A percentile compares a stretch with the other conserved stretches of the same genome.
Conservation (phyloP, 164 flowering plant genomes). For the Vitis labrusca region DNA sequence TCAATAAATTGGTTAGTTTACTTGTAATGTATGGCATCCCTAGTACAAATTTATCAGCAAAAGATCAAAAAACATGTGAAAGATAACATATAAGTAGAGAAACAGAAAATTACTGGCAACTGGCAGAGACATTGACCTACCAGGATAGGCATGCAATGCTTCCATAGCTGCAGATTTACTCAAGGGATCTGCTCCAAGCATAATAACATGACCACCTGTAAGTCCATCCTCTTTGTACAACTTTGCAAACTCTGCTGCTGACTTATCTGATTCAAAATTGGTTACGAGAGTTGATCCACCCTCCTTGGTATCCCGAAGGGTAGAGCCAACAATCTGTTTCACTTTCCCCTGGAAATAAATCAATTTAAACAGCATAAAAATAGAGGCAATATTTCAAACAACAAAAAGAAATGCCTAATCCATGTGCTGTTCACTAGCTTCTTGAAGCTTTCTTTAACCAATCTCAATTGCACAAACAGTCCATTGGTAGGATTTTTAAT, state of each 20-base stretch:
- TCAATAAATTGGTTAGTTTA: too few relatives aligned
- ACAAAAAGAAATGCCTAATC: background rate
- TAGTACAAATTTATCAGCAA: too few relatives aligned
- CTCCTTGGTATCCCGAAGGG: conserved; percentile 71
- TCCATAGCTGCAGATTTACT: conserved; percentile 81
- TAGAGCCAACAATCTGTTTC: conserved; percentile 98
- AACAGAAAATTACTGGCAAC: background rate
- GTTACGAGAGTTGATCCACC: conserved; percentile 60
- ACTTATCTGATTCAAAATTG: conserved; percentile 90
- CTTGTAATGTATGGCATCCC: too few relatives aligned
- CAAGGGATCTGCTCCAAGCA: conserved; percentile 94
- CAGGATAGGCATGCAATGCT: conserved; percentile 89
- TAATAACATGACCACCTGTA: conserved; percentile 94
- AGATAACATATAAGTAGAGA: background rate
- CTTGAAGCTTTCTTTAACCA: background rate
- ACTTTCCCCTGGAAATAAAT: conserved; percentile 77
- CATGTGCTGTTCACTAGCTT: too few relatives aligned
- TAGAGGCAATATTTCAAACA: background rate
- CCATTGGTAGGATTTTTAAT: background rate
- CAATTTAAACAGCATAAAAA: background rate
- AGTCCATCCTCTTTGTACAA: conserved; percentile 80
- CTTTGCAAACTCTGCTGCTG: conserved; percentile 81
- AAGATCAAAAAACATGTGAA: too few relatives aligned
- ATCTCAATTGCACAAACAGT: background rate
- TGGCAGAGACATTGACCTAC: conserved; percentile 28